Conservation (phyloP, 2,329 filamentous ascomycete genomes). For the Trichoderma simmonsii region DNA sequence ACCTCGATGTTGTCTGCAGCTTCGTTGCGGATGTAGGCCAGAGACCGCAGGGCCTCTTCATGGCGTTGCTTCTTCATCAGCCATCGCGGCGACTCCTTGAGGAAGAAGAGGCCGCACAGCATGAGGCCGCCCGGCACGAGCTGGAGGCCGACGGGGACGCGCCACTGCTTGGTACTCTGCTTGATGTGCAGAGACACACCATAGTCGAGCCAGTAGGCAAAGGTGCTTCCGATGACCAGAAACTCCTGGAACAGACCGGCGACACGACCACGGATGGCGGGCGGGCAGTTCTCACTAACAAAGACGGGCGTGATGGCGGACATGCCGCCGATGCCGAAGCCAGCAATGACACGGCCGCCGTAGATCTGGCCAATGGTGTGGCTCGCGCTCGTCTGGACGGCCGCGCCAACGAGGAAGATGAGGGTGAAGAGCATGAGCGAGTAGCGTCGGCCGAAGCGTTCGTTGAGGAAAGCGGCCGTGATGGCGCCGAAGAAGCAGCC, state of each 20-base stretch:
- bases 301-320: constrained; percentile 26
- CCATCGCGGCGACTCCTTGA: constrained; percentile 68
- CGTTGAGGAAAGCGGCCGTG: constrained; percentile 22
- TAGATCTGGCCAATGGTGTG: constrained; percentile 25
- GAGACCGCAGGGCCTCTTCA: constrained; percentile 55
- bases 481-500: constrained; percentile 26
- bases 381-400: constrained; percentile 21
- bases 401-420: constrained; percentile 23
- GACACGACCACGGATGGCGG: constrained; percentile 23
- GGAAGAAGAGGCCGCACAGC: constrained; percentile 55
- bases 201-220: constrained; percentile 45
- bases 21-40: constrained; percentile 63
- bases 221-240: constrained; percentile 23
- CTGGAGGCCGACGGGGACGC: constrained; percentile 64
- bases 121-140: constrained; percentile 64
- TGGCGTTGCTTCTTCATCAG: constrained; percentile 60
- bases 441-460: constrained; percentile 23
- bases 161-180: constrained; percentile 54
- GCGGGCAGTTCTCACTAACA: constrained; percentile 23
- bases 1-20: constrained; percentile 59
- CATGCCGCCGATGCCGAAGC: constrained; percentile 27
- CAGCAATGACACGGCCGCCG: constrained; percentile 25
- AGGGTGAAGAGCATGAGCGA: constrained; percentile 23
- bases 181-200: constrained; percentile 53
- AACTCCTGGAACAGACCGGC: constrained; percentile 26